Base-by-base conservation (phyloP, 345 rosid species). In the Populus pruinosa region DNA sequence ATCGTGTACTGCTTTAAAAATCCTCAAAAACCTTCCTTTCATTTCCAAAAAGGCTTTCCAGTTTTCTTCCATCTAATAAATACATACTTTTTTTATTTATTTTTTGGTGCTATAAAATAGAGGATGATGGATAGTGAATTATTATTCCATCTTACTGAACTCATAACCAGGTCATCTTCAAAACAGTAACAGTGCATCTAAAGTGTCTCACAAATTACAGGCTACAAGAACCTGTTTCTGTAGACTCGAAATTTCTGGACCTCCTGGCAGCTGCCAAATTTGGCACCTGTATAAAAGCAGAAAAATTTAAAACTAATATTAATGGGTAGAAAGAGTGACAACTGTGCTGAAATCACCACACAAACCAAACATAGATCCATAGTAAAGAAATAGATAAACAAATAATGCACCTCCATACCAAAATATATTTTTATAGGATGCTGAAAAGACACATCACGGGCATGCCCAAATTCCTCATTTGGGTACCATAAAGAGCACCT, bases 401-500 rank as follows among this genome's bases (percentile, higher is more conserved):
- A 29, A 59, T 6, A 23, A 31, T 18, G 8, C 69, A 80, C 35
- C 49, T 55, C 56, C 86, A 74, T 90, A 96, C 99, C 99, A 86
- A 96, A 88, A 84, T 93, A 96, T 61, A 96, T 79, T 89, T 93
- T 93, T 80, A 96, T 93, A 18, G 99, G 99, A 89, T 96, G 99
- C 71, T 89, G 94, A 89, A 96, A 96, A 77, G 90, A 91, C 73
- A 90, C 87, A 53, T 88, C 86, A 81, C 99, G 99, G 13, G 85
- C 80, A 82, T 90, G 90, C 65, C 96, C 94, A 86, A 87, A 88
- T 82, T 92, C 82, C 33, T 91, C 90, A 84, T 92, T 89, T 55
- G 87, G 84, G 72, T 76, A 73, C 99, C 99, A 96, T 36, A 91
- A 84, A 78, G 97, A 80, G 86, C 96, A 90, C 83, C 81, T 87